A percentile compares a stretch with the other conserved stretches of the same genome.
These are phyloP conservation scores for Daldinia decipiens DNA, from an alignment of 495 filamentous ascomycete species.

Conservation along the genomic window DNA sequence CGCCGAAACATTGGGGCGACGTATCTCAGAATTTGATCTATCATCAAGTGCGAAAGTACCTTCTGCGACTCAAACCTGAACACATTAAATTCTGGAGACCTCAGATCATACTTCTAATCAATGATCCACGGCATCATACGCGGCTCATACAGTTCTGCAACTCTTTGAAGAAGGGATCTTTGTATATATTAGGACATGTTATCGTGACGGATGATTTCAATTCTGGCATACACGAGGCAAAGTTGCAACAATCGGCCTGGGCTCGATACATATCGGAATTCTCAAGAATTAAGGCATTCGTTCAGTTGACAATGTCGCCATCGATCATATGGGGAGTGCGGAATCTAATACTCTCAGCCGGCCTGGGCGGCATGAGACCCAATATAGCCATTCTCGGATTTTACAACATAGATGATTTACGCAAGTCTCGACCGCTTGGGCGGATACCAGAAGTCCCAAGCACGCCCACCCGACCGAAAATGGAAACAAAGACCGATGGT, in stretches of 20 bases:
- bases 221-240: conserved; percentile 79
- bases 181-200: conserved; percentile 89
- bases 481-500: conserved; percentile 35
- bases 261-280: conserved; percentile 83
- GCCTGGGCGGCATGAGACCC: conserved; percentile 88
- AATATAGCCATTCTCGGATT: conserved; percentile 84
- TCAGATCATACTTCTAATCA: conserved; percentile 84
- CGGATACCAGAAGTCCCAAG: conserved; percentile 50
- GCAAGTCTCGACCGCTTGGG: conserved; percentile 55
- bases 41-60: conserved; percentile 89
- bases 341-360: conserved; percentile 82
- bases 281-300: conserved; percentile 89
- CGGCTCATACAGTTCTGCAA: conserved; percentile 92
- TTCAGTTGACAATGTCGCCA: conserved; percentile 84
- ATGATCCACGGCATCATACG: conserved; percentile 79
- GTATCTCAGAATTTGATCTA: conserved; percentile 91
- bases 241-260: conserved; percentile 82
- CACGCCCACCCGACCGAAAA: conserved; percentile 26
- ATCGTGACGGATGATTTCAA: conserved; percentile 87
- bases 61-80: conserved; percentile 82
- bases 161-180: conserved; percentile 84
- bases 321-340: conserved; percentile 85
- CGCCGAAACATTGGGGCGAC: conserved; percentile 90
- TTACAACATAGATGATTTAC: conserved; percentile 78
- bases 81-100: conserved; percentile 95